Evolutionary conservation across 768 basidiomycete species (phyloP).

Genomic region (Termitomyces titanicus): DNA sequence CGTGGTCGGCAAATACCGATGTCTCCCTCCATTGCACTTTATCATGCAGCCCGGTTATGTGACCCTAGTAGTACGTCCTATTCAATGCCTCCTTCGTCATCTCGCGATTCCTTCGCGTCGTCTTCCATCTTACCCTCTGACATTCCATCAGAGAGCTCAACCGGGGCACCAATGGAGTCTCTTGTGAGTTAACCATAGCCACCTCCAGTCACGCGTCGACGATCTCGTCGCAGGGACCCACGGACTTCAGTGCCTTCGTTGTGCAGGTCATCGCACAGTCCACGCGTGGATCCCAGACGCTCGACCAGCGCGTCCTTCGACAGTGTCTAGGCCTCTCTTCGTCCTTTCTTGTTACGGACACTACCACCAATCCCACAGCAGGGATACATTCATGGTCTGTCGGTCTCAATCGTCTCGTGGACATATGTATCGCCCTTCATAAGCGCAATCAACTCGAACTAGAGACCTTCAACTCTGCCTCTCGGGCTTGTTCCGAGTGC

Average conservation of each 20-base stretch:
- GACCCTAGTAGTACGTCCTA: neutral
- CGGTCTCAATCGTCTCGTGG: constrained; percentile 68
- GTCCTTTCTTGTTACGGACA: constrained; percentile 77
- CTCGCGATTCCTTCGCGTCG: constrained; percentile 11
- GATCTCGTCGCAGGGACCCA: constrained; percentile 29
- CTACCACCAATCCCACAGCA: constrained; percentile 52
- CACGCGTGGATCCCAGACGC: constrained; percentile 36
- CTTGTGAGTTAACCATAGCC: constrained; percentile 7
- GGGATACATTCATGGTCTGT: constrained; percentile 62
- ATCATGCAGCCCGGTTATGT: neutral
- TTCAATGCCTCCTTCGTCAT: constrained; percentile 6
- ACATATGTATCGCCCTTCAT: constrained; percentile 72
- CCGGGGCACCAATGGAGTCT: neutral
- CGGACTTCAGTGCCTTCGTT: constrained; percentile 62
- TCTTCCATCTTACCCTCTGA: neutral
- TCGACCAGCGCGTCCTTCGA: constrained; percentile 62
- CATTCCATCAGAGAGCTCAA: neutral
- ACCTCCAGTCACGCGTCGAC: neutral
- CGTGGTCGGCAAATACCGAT: constrained; percentile 11
- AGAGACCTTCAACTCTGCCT: constrained; percentile 72
- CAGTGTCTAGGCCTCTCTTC: constrained; percentile 68
- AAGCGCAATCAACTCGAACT: constrained; percentile 62
- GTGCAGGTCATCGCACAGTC: constrained; percentile 49
- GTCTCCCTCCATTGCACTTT: neutral
- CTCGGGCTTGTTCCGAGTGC: constrained; percentile 73